These are phyloP conservation scores for Kazachstania africana DNA, from an alignment of 805 yeast genomes.

Conservation along the genomic window DNA sequence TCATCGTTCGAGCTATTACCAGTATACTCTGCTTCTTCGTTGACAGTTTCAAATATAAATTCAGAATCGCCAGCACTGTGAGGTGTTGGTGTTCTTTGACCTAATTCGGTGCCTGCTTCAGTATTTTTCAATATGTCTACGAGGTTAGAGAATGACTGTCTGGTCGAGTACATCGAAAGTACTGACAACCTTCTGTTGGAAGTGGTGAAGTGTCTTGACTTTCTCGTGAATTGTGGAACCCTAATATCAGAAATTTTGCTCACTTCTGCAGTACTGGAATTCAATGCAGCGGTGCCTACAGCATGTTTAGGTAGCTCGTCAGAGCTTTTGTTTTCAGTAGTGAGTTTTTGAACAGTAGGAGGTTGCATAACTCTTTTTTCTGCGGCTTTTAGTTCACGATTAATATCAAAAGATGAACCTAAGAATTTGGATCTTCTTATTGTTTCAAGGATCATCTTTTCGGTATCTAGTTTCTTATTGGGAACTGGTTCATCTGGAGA, in stretches of 20 bases:
- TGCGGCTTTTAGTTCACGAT: conserved; percentile 20
- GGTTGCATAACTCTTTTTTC: conserved; percentile 3
- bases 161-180: conserved; percentile 60
- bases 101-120: conserved; percentile 5
- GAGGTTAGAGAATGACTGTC: conserved; percentile 50
- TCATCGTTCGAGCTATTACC: conserved; percentile 15
- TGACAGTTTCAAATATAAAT: conserved; percentile 18
- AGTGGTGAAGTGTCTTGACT: conserved; percentile 48
- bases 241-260: conserved; percentile 51
- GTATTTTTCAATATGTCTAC: conserved; percentile 30
- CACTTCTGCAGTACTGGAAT: conserved; percentile 15
- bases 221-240: conserved; percentile 62
- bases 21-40: conserved; percentile 11
- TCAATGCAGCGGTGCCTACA: conserved; percentile 15
- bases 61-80: conserved; percentile 18
- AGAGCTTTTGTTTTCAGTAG: conserved; percentile 1
- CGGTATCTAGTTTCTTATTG: conserved; percentile 14
- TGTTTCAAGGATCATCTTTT: conserved; percentile 29
- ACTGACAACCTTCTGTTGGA: conserved; percentile 60
- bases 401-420: conserved; percentile 31
- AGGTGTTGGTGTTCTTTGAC: conserved; percentile 8
- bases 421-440: conserved; percentile 34
- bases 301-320: conserved; percentile 20
- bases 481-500: conserved; percentile 13
- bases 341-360: background rate